Percentiles rank a stretch among this genome's conserved stretches.
Conservation (phyloP, 345 rosid species). For the Geranium brycei region DNA sequence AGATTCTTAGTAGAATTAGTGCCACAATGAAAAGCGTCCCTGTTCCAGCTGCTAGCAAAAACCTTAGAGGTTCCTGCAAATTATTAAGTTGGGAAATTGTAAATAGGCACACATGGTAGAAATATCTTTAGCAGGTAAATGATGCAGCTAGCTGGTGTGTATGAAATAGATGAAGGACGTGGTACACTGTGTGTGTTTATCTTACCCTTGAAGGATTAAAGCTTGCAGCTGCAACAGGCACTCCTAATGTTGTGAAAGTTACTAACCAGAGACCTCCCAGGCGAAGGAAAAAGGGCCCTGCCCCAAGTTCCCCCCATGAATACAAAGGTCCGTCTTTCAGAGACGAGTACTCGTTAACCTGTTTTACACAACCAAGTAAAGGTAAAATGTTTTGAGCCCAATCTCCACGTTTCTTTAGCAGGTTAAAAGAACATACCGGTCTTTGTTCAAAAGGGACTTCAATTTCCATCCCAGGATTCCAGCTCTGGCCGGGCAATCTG, state of each 20-base stretch:
- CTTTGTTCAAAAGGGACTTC: slow-evolving; percentile 87
- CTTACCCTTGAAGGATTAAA: slow-evolving; percentile 83
- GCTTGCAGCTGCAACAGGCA: slow-evolving; percentile 88
- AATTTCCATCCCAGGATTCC: slow-evolving; percentile 82
- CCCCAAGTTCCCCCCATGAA: slow-evolving; percentile 82
- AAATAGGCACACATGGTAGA: too few relatives aligned
- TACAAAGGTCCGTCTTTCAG: slow-evolving; percentile 66
- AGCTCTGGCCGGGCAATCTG: slow-evolving; percentile 50
- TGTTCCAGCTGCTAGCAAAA: slow-evolving; percentile 79
- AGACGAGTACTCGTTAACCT: slow-evolving; percentile 79
- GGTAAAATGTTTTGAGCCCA: too few relatives aligned
- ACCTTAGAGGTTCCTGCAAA: slow-evolving; percentile 76
- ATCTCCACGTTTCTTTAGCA: not conserved
- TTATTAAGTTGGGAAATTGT: not conserved
- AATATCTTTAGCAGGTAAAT: not conserved
- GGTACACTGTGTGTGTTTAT: not conserved
- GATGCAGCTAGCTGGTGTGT: not conserved
- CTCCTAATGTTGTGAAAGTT: slow-evolving; percentile 70
- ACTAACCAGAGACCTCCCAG: slow-evolving; percentile 83
- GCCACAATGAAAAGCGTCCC: slow-evolving; percentile 85
- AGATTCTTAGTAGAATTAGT: slow-evolving; percentile 63
- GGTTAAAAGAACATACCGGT: slow-evolving; percentile 39
- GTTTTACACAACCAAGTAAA: slow-evolving; percentile 5
- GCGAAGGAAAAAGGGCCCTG: slow-evolving; percentile 54
- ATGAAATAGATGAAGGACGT: not conserved